Base-by-base conservation (phyloP, 805 yeast species). In the Sugiyamaella smithiae region DNA sequence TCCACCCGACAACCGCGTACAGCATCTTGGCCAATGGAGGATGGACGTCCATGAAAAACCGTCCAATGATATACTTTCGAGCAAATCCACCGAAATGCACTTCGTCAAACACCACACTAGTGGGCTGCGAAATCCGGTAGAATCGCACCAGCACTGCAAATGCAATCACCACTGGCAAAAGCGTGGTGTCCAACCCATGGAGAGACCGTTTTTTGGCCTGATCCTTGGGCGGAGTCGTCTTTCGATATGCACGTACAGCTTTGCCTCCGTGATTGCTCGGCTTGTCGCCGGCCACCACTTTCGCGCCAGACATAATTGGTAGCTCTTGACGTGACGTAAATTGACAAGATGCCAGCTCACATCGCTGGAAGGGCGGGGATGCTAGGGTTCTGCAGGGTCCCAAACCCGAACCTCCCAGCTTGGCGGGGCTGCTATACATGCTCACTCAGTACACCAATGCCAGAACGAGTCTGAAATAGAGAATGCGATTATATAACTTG, bases 31-130 rank as follows among this genome's bases (percentile, higher is more conserved):
- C 82, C 45, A 85, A 67, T 3, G 91, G 90, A 8, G 91, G 90
- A 54, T 84, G 84, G 23, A 82, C 82, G 58, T 83, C 89, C 57
- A 84, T 70, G 65, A 82, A 84, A 62, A 79, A 83, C 35, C 75
- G 71, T 20, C 87, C 86, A 45, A 69, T 69, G 54, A 73, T 72
- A 69, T 89, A 93, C 67, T 86, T 82, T 50, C 84, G 76, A 26
- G 97, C 96, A 69, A 91, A 93, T n/a, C 95, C 95, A 49, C 99
- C 99, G 61, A 93, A 93, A 67, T 87, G 95, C 35, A 86, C 93
- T 67, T 91, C 99, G 66, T 89, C 96, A 57, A 87, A 87, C 9
- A 91, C 96, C 31, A 89, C 95, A 24, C 90, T 80, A 59, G 81
- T 68, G 33, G 99, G 99, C 53, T 69, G 62, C 23, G 76, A 70